Conservation (phyloP, 805 yeast species). For the Wickerhamomyces bovis region DNA sequence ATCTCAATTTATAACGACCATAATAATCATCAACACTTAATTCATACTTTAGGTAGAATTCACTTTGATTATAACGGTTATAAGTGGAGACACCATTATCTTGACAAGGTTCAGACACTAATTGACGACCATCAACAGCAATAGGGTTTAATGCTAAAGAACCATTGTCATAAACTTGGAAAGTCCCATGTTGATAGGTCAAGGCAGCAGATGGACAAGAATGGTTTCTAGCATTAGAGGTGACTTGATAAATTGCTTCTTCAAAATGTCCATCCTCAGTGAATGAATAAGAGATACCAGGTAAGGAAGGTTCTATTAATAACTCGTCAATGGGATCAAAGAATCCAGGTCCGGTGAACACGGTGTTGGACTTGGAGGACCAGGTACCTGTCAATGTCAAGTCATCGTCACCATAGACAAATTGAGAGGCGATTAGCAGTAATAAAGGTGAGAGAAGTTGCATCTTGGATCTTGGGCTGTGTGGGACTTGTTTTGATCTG, state of each 20-base stretch:
- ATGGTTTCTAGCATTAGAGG: constrained; percentile 66
- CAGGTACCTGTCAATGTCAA: constrained; percentile 74
- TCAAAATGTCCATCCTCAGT: constrained; percentile 90
- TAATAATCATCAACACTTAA: constrained; percentile 71
- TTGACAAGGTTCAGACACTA: constrained; percentile 83
- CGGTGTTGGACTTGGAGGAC: constrained; percentile 90
- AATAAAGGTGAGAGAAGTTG: neutral
- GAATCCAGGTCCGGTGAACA: constrained; percentile 94
- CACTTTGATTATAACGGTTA: constrained; percentile 65
- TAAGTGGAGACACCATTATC: constrained; percentile 55
- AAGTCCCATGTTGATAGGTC: constrained; percentile 86
- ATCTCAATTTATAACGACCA: constrained; percentile 71
- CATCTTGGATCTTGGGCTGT: neutral
- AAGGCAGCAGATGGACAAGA: constrained; percentile 78
- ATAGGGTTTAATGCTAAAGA: constrained; percentile 66
- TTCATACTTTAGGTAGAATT: constrained; percentile 49
- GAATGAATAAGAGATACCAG: constrained; percentile 91
- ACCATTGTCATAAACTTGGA: constrained; percentile 57
- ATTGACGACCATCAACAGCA: constrained; percentile 86
- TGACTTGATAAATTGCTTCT: constrained; percentile 79
- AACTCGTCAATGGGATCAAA: constrained; percentile 95
- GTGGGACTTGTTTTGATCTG: no score
- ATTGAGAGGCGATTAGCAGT: neutral
- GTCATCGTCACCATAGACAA: constrained; percentile 1
- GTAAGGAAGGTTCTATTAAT: constrained; percentile 89